Evolutionary conservation across 495 filamentous ascomycete genomes (phyloP), one percentile per base, ranked within the genome.

Genomic region (Xylaria longipes): DNA sequence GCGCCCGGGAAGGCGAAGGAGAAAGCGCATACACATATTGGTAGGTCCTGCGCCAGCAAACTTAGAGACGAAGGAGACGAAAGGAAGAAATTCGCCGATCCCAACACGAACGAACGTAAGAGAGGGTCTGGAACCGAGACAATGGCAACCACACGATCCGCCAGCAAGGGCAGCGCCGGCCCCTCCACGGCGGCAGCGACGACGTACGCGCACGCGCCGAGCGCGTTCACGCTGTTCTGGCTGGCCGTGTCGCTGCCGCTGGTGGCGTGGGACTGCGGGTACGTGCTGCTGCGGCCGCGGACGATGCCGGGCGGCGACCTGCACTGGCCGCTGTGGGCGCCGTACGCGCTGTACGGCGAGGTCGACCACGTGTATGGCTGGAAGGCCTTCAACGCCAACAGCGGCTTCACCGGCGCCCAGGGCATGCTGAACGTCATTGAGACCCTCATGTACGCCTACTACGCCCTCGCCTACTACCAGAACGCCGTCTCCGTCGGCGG

Each of bases 321-420:
- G 57, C 93, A 97, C 80, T 89, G 85, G 73, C 92, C 92, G 7
- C 74, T 98, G 62, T 97, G 89, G 88, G 81, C 82, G 17, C 94
- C 93, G 0, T 97, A 97, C 80, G 90, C 86, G 77, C 88, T 97
- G 0, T 97, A 97, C 82, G 91, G 90, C 37, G 86, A 82, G 45
- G 84, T 97, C 68, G 95, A 98, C 78, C 86, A 94, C 79, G 85
- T 95, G 43, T 98, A 98, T 81, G 93, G 94, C 31, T 91, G 87
- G 87, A 91, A 91, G 74, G 91, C 93, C 9, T 94, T 86, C 79
- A 82, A 93, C 69, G 88, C 85, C 65, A 80, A 83, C 41, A 91
- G 91, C 79, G 94, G 94, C 1, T 97, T 96, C 78, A 93, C 94
- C 0, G 87, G 85, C 17, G 94, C 94, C 71, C 94, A 97, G 84